A percentile compares a stretch with the other conserved stretches of the same genome.
Conservation (phyloP, 192 early-diverging fungal genomes). For the Coemansia sp. region DNA sequence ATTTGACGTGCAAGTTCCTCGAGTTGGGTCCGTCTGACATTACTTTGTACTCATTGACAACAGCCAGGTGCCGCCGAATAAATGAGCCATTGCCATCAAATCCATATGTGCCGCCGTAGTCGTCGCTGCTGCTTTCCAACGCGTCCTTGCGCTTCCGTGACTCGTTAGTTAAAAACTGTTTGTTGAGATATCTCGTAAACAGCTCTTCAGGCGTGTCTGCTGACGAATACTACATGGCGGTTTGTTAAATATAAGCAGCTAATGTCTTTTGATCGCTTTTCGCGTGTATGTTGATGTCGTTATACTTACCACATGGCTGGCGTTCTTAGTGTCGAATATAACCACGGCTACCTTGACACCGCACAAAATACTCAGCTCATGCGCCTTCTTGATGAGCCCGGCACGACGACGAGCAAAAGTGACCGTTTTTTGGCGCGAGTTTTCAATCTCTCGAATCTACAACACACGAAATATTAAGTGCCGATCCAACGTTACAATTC, state of each 20-base stretch:
- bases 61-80: constrained; percentile 45
- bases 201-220: constrained; percentile 36
- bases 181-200: constrained; percentile 50
- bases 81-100: constrained; percentile 45
- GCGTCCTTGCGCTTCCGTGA: constrained; percentile 50
- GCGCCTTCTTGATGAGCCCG: constrained; percentile 58
- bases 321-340: constrained; percentile 55
- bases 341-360: constrained; percentile 51
- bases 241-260: too few species aligned
- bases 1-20: constrained; percentile 49
- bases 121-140: background rate
- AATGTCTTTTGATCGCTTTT: too few species aligned
- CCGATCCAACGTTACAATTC: too few species aligned
- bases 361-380: constrained; percentile 55
- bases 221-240: constrained; percentile 38
- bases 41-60: constrained; percentile 56
- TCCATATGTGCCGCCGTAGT: constrained; percentile 29
- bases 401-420: constrained; percentile 56
- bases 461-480: background rate
- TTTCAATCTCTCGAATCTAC: constrained; percentile 54
- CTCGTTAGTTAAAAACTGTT: constrained; percentile 57
- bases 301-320: constrained; percentile 51
- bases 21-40: constrained; percentile 37
- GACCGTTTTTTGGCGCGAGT: constrained; percentile 51
- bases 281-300: background rate